Evolutionary conservation across 148 eudicot species (phyloP).

Genomic region (Camellia lanceoleosa): DNA sequence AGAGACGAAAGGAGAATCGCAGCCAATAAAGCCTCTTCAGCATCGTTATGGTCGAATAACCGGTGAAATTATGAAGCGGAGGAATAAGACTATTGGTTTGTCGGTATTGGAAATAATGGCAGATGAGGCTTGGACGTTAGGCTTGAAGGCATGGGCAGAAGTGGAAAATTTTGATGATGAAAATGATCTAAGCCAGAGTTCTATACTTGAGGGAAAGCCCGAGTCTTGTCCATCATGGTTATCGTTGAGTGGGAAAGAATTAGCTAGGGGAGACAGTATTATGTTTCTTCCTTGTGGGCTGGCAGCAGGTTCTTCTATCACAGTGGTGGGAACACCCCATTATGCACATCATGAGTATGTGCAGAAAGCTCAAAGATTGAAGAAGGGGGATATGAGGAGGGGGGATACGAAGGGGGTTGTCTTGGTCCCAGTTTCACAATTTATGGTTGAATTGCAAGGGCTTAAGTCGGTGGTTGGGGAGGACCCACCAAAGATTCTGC

Average conservation of each 20-base stretch:
- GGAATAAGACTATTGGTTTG: conserved; percentile 45
- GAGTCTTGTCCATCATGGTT: conserved; percentile 85
- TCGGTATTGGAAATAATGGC: conserved; percentile 71
- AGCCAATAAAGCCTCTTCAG: conserved; percentile 30
- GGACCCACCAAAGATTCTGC: conserved; percentile 93
- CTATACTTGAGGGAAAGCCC: conserved; percentile 60
- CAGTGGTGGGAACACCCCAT: conserved; percentile 83
- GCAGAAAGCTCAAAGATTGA: conserved; percentile 58
- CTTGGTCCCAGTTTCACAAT: conserved; percentile 77
- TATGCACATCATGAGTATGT: conserved; percentile 80
- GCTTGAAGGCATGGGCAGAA: conserved; percentile 82
- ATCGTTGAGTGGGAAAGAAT: conserved; percentile 53
- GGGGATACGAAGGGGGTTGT: conserved; percentile 29
- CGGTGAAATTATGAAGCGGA: conserved; percentile 37
- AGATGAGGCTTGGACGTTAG: conserved; percentile 87
- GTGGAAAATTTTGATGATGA: conserved; percentile 34
- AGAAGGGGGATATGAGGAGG: conserved; percentile 25
- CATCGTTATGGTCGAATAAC: conserved; percentile 68
- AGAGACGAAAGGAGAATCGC: conserved; percentile 25
- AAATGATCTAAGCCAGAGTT: conserved; percentile 36
- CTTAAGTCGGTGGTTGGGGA: conserved; percentile 87
- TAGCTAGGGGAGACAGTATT: conserved; percentile 43
- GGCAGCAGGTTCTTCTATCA: conserved; percentile 85
- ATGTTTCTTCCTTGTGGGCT: conserved; percentile 97
- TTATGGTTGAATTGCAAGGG: conserved; percentile 91